These are phyloP conservation scores for Viola odorata DNA, from an alignment of 345 rosid species.

Conservation along the genomic window DNA sequence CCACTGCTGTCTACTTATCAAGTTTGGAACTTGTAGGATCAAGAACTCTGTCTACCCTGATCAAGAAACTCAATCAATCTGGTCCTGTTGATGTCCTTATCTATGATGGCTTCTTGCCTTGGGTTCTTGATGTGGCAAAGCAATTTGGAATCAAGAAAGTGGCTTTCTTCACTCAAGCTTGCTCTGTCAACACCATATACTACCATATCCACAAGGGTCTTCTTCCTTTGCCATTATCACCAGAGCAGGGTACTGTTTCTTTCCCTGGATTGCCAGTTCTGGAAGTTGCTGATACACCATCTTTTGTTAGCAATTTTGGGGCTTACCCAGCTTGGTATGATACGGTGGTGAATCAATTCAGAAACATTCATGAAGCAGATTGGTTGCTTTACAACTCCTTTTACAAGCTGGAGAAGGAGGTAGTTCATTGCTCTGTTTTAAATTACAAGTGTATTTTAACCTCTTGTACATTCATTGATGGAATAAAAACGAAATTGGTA, in stretches of 20 bases:
- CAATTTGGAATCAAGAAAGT: slow-evolving; percentile 14
- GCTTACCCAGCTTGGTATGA: slow-evolving; percentile 19
- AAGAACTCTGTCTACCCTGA: slow-evolving; percentile 7
- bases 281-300: slow-evolving; percentile 19
- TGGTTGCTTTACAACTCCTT: slow-evolving; percentile 25
- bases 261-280: slow-evolving; percentile 30
- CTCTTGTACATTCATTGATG: too few species aligned
- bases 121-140: slow-evolving; percentile 35
- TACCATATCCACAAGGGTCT: slow-evolving; percentile 23
- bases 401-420: slow-evolving; percentile 31
- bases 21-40: slow-evolving; percentile 13
- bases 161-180: slow-evolving; percentile 32
- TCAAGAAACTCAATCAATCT: slow-evolving; percentile 8
- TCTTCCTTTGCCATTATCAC: slow-evolving; percentile 13
- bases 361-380: slow-evolving; percentile 26
- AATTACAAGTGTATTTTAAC: too few species aligned
- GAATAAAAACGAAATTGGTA: too few species aligned
- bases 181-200: slow-evolving; percentile 30
- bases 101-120: slow-evolving; percentile 22
- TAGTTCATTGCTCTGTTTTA: slow-evolving; percentile 1
- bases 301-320: slow-evolving; percentile 15
- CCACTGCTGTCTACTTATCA: background rate
- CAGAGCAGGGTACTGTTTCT: slow-evolving; percentile 2
- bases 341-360: slow-evolving; percentile 22
- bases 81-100: slow-evolving; percentile 19